Evolutionary conservation across 2,329 filamentous ascomycete genomes (phyloP).

Genomic region (Mycocentrospora acerina): DNA sequence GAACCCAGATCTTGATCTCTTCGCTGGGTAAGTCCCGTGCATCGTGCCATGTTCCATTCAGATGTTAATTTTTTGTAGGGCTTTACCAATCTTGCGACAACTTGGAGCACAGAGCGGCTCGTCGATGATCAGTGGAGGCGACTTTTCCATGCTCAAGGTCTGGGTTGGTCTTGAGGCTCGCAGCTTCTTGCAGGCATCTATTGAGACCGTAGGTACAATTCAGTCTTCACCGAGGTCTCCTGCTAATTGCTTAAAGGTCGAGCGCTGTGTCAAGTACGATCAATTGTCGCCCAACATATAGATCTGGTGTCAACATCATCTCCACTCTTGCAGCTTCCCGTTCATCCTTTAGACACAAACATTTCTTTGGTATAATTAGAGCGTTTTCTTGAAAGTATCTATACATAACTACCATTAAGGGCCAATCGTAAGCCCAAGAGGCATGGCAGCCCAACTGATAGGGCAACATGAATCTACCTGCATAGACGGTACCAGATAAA

Average conservation of each 20-base stretch:
- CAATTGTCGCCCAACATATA: constrained; percentile 83
- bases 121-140: constrained; percentile 50
- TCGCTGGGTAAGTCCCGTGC: constrained; percentile 61
- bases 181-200: constrained; percentile 83
- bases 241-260: constrained; percentile 57
- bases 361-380: too few relatives aligned
- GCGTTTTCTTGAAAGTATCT: too few relatives aligned
- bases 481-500: too few relatives aligned
- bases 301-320: not conserved
- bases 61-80: constrained; percentile 52
- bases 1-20: constrained; percentile 83
- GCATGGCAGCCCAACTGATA: too few relatives aligned
- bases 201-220: constrained; percentile 70
- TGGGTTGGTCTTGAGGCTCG: constrained; percentile 91
- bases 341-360: too few relatives aligned
- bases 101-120: constrained; percentile 76
- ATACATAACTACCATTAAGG: too few relatives aligned
- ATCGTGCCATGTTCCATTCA: not conserved
- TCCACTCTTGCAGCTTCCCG: too few relatives aligned
- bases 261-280: constrained; percentile 89
- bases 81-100: constrained; percentile 85
- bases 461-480: not conserved
- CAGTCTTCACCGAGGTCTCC: not conserved
- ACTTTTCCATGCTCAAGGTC: constrained; percentile 74
- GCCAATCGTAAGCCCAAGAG: too few relatives aligned